These are phyloP conservation scores for Sarocladiaceae sp. DNA, from an alignment of 2,329 filamentous ascomycete genomes.

Conservation along the genomic window DNA sequence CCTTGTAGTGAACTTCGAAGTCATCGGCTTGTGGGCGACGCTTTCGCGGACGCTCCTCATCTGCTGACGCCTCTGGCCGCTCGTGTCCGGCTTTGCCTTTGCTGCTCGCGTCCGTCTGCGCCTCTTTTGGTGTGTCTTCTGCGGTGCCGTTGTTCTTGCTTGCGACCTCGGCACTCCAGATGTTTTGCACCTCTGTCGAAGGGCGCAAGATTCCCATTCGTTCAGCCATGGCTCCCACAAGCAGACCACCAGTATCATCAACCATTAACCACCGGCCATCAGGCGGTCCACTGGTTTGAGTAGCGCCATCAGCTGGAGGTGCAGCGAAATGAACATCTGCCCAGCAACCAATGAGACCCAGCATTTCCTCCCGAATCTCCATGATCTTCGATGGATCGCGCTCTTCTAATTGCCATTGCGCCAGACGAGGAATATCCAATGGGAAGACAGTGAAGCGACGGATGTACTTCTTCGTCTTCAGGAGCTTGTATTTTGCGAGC, in stretches of 20 bases:
- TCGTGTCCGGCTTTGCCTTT: neutral
- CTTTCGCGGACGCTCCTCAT: conserved; percentile 8
- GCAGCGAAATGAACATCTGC: conserved; percentile 73
- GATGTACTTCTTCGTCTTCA: conserved; percentile 93
- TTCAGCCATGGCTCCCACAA: conserved; percentile 82
- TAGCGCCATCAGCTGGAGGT: conserved; percentile 19
- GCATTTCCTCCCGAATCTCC: conserved; percentile 79
- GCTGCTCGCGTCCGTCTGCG: neutral
- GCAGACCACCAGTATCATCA: conserved; percentile 79
- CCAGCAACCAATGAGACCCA: conserved; percentile 82
- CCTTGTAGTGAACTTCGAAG: conserved; percentile 61
- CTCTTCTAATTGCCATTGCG: conserved; percentile 73
- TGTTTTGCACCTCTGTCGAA: conserved; percentile 23
- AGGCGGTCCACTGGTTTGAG: conserved; percentile 18
- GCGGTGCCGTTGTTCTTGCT: conserved; percentile 9
- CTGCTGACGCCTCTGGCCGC: neutral
- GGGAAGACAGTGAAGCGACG: conserved; percentile 82
- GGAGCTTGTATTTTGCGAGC: conserved; percentile 89
- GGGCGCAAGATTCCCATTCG: conserved; percentile 76
- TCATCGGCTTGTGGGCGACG: conserved; percentile 26
- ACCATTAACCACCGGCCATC: conserved; percentile 70
- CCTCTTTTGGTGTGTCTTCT: neutral
- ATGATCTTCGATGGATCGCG: conserved; percentile 77
- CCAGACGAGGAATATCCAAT: conserved; percentile 71
- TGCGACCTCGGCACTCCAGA: conserved; percentile 5